phyloP scores from a whole-genome alignment of 139 green algal species.

The Microglena sp. region DNA sequence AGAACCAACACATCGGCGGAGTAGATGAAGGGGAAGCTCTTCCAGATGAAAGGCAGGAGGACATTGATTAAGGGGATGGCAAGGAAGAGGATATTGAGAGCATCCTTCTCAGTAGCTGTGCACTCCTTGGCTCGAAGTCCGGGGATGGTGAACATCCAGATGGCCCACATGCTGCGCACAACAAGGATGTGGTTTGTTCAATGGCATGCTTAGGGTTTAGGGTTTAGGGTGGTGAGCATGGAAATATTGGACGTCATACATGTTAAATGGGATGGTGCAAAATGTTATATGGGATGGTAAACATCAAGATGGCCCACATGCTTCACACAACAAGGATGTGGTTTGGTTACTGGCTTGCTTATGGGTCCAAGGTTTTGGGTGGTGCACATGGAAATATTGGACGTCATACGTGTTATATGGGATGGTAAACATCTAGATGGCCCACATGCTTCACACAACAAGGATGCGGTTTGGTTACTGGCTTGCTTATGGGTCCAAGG shows the following conservation, averaged over 20 bases:
- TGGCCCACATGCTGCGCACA: conserved; percentile 81
- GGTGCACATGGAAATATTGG: conserved; percentile 1
- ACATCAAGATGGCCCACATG: conserved; percentile 98
- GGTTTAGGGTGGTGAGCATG: neutral
- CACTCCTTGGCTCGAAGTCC: conserved; percentile 87
- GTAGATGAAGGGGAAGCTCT: conserved; percentile 88
- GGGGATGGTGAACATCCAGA: conserved; percentile 97
- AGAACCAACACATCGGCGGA: conserved; percentile 70
- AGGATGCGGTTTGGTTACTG: no score
- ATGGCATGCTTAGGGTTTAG: neutral
- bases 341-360: neutral
- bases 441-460: conserved; percentile 82
- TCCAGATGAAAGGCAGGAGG: conserved; percentile 82
- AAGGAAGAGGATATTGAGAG: conserved; percentile 92
- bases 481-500: neutral
- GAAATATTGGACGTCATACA: neutral
- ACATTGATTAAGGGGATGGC: conserved; percentile 88
- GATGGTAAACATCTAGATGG: conserved; percentile 95
- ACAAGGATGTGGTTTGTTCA: no score
- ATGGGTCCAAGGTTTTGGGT: neutral
- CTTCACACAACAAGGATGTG: conserved; percentile 41
- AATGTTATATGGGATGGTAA: conserved; percentile 71
- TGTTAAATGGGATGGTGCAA: conserved; percentile 60
- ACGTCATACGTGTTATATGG: conserved; percentile 30
- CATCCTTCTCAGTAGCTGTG: conserved; percentile 84